Evolutionary conservation across 2,329 filamentous ascomycete genomes (phyloP), one percentile per base, ranked within the genome.

Genomic region (Aspergillus viridinutans): DNA sequence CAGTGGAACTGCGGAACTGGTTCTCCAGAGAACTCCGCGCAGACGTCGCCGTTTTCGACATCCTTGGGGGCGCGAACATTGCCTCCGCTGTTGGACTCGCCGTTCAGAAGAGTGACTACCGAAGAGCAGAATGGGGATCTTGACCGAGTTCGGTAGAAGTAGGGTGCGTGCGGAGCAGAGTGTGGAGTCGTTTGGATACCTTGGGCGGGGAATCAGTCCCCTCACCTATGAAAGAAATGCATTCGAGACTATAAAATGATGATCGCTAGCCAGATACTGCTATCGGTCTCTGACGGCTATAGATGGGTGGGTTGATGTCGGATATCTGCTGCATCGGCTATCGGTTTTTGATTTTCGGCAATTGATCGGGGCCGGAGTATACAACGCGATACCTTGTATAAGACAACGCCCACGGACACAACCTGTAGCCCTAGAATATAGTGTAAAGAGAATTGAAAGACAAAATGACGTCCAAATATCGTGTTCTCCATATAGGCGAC

Each of bases 401-500:
- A 45, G 42, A 45, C 21, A 23, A 45, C 14, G 7, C 12, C n/a
- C 10, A 9, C 7, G 20, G 7, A 23, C 20, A 38, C 20, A 20
- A 43, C 3, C 17, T 1, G n/a, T 20, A 45, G 21, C n/a, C 42
- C n/a, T 20, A 17, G 20, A 21, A 35, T 38, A n/a, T 17, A 38
- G 14, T 4, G 14, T 38, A 14, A 38, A 10, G 3, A 14, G n/a
- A 28, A 56, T 32, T 26, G 29, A 38, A 26, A 50, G 12, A 28
- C 49, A 66, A 57, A 52, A 70, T 68, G 64, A 45, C 53, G 23
- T n/a, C 55, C 40, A 71, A 76, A 54, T 73, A 71, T 20, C 70
- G 66, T 9, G 69, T 80, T 43, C 74, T 80, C 20, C 75, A 77
- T 55, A 62, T 81, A 10, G 79, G 79, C 28, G 77, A 79, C 32